Evolutionary conservation across 2,329 filamentous ascomycete species (phyloP), one percentile per base, ranked within the genome.

Genomic region (Microcyclospora pomicola): DNA sequence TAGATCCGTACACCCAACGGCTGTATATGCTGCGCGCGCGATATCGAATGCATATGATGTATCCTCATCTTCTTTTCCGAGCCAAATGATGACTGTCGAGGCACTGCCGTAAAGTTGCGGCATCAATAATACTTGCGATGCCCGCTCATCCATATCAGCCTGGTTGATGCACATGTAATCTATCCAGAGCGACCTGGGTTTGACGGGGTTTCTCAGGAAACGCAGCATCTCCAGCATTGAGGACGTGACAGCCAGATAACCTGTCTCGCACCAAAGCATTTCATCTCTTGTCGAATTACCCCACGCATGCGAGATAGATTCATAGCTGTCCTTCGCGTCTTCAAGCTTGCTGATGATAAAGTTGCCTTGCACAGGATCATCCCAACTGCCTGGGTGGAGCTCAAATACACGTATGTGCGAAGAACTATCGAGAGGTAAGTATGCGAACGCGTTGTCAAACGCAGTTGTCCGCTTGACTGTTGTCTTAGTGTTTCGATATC

Each of bases 81-180:
- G 38, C 41, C 38, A 43, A 5, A 43, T 16, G 11, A 36, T 50
- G 0, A 56, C 57, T 2, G 46, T 39, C 4, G 43, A 33, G 4
- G 49, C 49, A 14, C 36, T 35, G 12, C 34, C 41, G 37, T 52
- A 55, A 12, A 54, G 44, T 2, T 43, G 28, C 1, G 45, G 43
- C 47, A 55, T 55, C n/a, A 49, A 40, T 6, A 38, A 42, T 10
- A 56, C 45, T 42, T 54, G 50, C 6, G 35, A 13, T 3, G 38
- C 37, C 24, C 44, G 48, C 27, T 56, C 51, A 5, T 13, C 28
- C 12, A 35, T 14, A 35, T 54, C 47, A 1, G 29, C 28, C 36
- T 54, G 50, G 29, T 55, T 50, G 31, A 24, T 24, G 19, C 19
- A 24, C 5, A 24, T 7, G 19, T 24, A 24, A 7, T 24, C 19